Conservation (phyloP, 1,139 yeast species). For the Scheffersomyces lignicola region DNA sequence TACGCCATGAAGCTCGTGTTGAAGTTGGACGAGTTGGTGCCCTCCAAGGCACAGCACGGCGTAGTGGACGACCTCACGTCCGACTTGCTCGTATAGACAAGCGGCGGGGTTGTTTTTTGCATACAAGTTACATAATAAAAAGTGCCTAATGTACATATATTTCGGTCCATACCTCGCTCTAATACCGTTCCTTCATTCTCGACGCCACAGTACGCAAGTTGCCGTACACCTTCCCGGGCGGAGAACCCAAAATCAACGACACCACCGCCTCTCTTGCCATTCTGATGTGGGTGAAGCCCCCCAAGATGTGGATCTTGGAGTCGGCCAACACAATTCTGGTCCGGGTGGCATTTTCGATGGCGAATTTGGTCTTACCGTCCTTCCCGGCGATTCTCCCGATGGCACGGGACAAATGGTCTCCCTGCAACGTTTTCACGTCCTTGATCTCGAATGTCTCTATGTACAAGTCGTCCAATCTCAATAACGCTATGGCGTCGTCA, state of each 20-base stretch:
- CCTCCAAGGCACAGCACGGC: conserved; percentile 51
- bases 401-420: conserved; percentile 97
- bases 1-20: conserved; percentile 83
- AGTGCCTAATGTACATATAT: conserved; percentile 2
- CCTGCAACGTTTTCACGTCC: conserved; percentile 92
- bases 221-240: conserved; percentile 98
- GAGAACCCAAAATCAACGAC: conserved; percentile 91
- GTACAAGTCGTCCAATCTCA: conserved; percentile 91
- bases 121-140: background rate
- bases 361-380: conserved; percentile 97
- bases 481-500: conserved; percentile 93
- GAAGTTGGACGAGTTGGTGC: conserved; percentile 57
- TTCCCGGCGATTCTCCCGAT: conserved; percentile 99
- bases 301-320: conserved; percentile 91
- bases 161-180: conserved; percentile 12
- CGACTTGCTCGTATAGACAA: conserved; percentile 29
- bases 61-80: conserved; percentile 53
- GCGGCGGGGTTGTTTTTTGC: background rate
- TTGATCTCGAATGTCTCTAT: conserved; percentile 96
- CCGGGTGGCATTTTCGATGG: conserved; percentile 96
- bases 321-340: conserved; percentile 97
- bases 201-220: conserved; percentile 96
- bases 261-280: conserved; percentile 98
- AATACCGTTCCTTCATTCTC: conserved; percentile 94
- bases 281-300: conserved; percentile 94